Conservation (phyloP, 2,329 filamentous ascomycete species). For the Penicillium sumatraense region DNA sequence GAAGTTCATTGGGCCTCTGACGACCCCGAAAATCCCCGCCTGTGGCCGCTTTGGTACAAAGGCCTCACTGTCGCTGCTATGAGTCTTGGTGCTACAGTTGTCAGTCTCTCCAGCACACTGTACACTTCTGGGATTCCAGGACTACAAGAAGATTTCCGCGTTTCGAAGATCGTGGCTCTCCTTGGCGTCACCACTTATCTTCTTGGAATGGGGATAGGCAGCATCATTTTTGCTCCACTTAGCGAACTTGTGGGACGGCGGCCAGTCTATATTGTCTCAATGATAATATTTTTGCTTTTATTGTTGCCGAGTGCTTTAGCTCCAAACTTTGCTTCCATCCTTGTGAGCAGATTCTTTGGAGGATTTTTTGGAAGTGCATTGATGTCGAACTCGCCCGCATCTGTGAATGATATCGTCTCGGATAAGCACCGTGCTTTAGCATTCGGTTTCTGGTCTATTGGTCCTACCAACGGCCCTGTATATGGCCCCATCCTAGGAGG, state of each 20-base stretch:
- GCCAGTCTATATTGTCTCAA: conserved; percentile 67
- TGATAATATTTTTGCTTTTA: conserved; percentile 66
- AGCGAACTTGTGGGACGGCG: conserved; percentile 44
- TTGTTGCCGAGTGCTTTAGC: conserved; percentile 72
- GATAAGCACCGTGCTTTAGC: conserved; percentile 76
- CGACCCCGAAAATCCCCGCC: conserved; percentile 21
- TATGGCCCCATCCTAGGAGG: conserved; percentile 75
- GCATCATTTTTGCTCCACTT: conserved; percentile 71
- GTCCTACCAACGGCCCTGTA: conserved; percentile 74
- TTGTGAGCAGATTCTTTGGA: conserved; percentile 72
- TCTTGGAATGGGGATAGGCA: conserved; percentile 70
- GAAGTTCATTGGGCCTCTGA: conserved; percentile 17
- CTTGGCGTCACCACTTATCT: conserved; percentile 78
- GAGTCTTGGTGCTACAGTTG: conserved; percentile 21
- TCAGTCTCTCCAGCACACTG: conserved; percentile 23
- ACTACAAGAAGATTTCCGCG: conserved; percentile 17
- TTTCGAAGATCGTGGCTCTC: conserved; percentile 15
- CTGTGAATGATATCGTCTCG: conserved; percentile 75
- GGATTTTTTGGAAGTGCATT: conserved; percentile 74
- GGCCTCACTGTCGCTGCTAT: conserved; percentile 13
- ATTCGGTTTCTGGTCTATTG: conserved; percentile 79
- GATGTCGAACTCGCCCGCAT: conserved; percentile 79
- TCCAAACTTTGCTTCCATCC: conserved; percentile 66
- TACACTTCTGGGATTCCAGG: conserved; percentile 23
- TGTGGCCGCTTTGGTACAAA: conserved; percentile 24